A percentile compares a stretch with the other conserved stretches of the same genome.
Conservation (phyloP, 495 filamentous ascomycete species). For the Neurospora sp. region DNA sequence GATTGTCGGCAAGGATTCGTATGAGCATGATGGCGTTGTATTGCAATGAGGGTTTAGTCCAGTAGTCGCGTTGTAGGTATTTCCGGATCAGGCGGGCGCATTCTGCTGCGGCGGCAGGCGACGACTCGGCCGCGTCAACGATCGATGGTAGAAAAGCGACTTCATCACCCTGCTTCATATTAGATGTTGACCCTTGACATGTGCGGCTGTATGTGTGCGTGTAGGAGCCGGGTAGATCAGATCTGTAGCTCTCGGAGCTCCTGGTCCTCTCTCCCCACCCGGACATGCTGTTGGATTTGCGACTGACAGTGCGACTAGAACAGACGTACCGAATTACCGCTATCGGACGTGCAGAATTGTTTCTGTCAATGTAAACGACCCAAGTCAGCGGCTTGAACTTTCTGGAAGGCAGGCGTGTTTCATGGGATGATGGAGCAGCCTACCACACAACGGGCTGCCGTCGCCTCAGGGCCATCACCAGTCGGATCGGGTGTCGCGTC, state of each 20-base stretch:
- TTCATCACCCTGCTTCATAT: slow-evolving; percentile 57
- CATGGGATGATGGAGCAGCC: slow-evolving; percentile 10
- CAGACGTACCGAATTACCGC: slow-evolving; percentile 46
- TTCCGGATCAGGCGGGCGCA: slow-evolving; percentile 71
- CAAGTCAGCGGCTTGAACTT: slow-evolving; percentile 5
- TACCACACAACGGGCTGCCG: slow-evolving; percentile 46
- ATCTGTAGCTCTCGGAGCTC: background rate
- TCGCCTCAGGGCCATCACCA: slow-evolving; percentile 46
- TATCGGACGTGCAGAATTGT: slow-evolving; percentile 71
- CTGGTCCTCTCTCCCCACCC: background rate
- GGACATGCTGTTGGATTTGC: background rate
- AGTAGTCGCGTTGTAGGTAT: slow-evolving; percentile 61
- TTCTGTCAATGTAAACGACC: slow-evolving; percentile 16
- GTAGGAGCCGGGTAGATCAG: background rate
- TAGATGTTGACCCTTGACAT: background rate
- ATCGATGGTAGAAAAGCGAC: slow-evolving; percentile 89
- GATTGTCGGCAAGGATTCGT: slow-evolving; percentile 87
- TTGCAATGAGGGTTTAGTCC: slow-evolving; percentile 54
- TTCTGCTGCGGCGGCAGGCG: slow-evolving; percentile 70
- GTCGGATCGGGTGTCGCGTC: slow-evolving; percentile 19
- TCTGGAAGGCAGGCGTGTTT: background rate
- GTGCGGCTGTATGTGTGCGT: background rate
- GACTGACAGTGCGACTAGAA: background rate
- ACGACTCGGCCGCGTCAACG: slow-evolving; percentile 90
- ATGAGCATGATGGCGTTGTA: slow-evolving; percentile 97